phyloP scores from a whole-genome alignment of 305 asterid species.

The Fraxinus dipetala region DNA sequence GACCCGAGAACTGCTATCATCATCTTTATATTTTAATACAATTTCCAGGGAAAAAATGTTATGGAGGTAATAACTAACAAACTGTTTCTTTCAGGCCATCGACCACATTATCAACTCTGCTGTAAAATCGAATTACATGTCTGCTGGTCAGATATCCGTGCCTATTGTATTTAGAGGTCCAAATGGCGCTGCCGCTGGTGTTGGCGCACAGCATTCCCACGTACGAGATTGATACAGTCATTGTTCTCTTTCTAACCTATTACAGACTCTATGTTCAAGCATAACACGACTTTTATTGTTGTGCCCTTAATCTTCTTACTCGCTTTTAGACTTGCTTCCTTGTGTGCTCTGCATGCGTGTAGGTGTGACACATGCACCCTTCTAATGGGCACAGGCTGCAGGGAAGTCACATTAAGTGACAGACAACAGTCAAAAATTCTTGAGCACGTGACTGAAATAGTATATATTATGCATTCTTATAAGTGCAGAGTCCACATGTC shows the following conservation, averaged over 20 bases:
- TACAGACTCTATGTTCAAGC: background rate
- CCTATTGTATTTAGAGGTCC: constrained; percentile 54
- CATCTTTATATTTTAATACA: background rate
- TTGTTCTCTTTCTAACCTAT: background rate
- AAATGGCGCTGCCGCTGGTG: constrained; percentile 52
- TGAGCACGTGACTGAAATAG: too few relatives aligned
- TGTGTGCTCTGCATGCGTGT: too few relatives aligned
- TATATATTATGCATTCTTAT: too few relatives aligned
- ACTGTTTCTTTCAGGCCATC: constrained; percentile 35
- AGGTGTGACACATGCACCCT: too few relatives aligned
- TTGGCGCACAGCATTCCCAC: constrained; percentile 55
- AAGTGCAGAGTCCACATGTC: too few relatives aligned
- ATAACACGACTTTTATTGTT: background rate
- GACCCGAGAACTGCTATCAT: background rate
- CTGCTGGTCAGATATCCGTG: constrained; percentile 43
- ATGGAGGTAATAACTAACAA: background rate
- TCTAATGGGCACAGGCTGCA: too few relatives aligned
- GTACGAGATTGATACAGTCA: constrained; percentile 11
- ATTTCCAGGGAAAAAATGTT: background rate
- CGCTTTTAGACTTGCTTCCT: background rate
- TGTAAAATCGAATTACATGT: constrained; percentile 51
- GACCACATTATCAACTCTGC: constrained; percentile 51
- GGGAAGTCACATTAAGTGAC: too few relatives aligned
- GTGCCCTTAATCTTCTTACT: background rate
- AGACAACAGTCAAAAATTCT: too few relatives aligned